Evolutionary conservation across 768 basidiomycete genomes (phyloP).

Genomic region (Trametes coccinea): DNA sequence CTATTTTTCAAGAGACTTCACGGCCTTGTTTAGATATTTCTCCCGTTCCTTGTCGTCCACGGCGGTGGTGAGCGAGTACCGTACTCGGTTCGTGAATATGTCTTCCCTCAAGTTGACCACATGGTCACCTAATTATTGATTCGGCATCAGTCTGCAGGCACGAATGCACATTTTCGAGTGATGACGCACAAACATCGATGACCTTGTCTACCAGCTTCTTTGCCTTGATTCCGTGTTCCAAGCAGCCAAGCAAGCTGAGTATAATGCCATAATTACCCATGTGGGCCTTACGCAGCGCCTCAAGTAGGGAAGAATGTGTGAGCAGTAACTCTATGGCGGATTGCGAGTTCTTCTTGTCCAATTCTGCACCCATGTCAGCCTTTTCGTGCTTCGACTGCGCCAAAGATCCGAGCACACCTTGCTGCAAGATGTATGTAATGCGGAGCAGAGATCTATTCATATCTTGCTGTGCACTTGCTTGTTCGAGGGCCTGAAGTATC

Average conservation of each 20-base stretch:
- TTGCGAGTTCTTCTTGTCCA: slow-evolving; percentile 65
- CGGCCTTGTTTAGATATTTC: slow-evolving; percentile 61
- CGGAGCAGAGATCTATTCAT: slow-evolving; percentile 70
- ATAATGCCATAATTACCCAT: slow-evolving; percentile 92
- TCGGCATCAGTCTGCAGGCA: slow-evolving; percentile 13
- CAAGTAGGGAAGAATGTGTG: slow-evolving; percentile 74
- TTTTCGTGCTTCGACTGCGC: background rate
- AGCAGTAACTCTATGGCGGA: slow-evolving; percentile 86
- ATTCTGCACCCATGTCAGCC: slow-evolving; percentile 42
- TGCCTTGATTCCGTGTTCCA: slow-evolving; percentile 83
- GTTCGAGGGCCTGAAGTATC: slow-evolving; percentile 65
- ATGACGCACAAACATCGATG: slow-evolving; percentile 67
- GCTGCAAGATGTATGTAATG: slow-evolving; percentile 81
- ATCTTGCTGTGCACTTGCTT: slow-evolving; percentile 80
- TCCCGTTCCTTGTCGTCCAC: slow-evolving; percentile 56
- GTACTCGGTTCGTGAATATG: slow-evolving; percentile 78
- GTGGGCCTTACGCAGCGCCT: slow-evolving; percentile 86
- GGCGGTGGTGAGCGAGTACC: slow-evolving; percentile 82
- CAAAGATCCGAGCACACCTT: slow-evolving; percentile 44
- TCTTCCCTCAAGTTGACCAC: slow-evolving; percentile 91
- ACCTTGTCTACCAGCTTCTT: slow-evolving; percentile 90
- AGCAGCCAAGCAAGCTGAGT: slow-evolving; percentile 86
- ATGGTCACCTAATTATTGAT: slow-evolving; percentile 66
- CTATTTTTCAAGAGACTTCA: slow-evolving; percentile 87
- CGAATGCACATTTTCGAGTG: slow-evolving; percentile 12